Evolutionary conservation across 495 filamentous ascomycete species (phyloP).

Genomic region (Podospora fimiseda): DNA sequence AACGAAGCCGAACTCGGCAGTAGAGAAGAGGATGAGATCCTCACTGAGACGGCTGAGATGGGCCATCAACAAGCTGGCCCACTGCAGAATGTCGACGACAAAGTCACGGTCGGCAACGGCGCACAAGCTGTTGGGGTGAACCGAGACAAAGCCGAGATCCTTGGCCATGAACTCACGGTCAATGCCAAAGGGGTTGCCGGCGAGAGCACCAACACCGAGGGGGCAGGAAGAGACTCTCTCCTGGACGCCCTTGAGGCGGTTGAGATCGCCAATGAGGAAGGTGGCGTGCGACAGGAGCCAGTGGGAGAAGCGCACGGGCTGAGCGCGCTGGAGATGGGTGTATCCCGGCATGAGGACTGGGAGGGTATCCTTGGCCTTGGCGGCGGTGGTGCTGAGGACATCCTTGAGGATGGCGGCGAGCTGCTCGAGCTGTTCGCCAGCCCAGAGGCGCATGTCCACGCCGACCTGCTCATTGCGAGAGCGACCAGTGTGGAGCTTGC

Average conservation of each 20-base stretch:
- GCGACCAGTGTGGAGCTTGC: conserved; percentile 90
- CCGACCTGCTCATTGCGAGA: conserved; percentile 92
- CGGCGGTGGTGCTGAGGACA: conserved; percentile 64
- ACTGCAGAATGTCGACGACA: conserved; percentile 85
- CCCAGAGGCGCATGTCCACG: conserved; percentile 90
- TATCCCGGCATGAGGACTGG: conserved; percentile 60
- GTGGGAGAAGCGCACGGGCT: conserved; percentile 84
- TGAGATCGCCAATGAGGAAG: conserved; percentile 69
- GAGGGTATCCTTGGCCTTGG: conserved; percentile 73
- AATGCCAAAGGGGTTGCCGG: conserved; percentile 87
- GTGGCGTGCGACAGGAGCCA: conserved; percentile 77
- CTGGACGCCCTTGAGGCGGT: conserved; percentile 70
- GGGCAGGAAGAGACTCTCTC: conserved; percentile 71
- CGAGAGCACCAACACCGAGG: conserved; percentile 78
- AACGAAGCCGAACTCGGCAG: conserved; percentile 76
- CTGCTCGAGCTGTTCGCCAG: conserved; percentile 66
- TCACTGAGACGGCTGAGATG: conserved; percentile 85
- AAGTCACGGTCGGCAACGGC: conserved; percentile 85
- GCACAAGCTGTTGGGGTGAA: conserved; percentile 79
- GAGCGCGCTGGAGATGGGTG: conserved; percentile 87
- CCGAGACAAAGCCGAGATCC: conserved; percentile 79
- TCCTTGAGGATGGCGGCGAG: conserved; percentile 64
- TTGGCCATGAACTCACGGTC: conserved; percentile 83
- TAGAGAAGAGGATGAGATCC: conserved; percentile 84
- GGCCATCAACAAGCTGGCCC: conserved; percentile 75